Conservation (phyloP, 2,329 filamentous ascomycete species). For the Diaporthe aspalathi region DNA sequence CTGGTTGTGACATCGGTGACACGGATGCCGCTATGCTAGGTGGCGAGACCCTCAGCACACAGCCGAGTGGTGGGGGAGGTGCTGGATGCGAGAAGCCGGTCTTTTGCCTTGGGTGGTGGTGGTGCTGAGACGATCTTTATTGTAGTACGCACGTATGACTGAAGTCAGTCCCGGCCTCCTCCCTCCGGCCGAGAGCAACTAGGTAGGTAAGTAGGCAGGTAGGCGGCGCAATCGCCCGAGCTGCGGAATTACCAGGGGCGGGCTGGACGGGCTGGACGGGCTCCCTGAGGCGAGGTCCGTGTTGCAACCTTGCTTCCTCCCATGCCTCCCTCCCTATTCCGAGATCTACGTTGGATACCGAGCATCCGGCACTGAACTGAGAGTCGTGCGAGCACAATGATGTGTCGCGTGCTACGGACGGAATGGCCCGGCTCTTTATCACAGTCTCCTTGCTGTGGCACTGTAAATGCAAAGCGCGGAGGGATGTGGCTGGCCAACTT, state of each 20-base stretch:
- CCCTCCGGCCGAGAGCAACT: neutral
- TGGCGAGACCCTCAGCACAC: neutral
- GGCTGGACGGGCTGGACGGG: neutral
- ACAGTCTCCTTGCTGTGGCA: neutral
- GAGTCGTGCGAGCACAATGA: conserved; percentile 15
- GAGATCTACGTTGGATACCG: conserved; percentile 10
- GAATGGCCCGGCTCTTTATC: neutral
- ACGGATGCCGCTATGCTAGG: conserved; percentile 1
- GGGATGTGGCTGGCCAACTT: neutral
- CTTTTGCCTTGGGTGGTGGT: neutral
- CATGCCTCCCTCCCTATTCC: neutral
- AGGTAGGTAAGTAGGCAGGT: neutral
- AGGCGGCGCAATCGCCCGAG: conserved; percentile 16
- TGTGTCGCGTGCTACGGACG: conserved; percentile 21
- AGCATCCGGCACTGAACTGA: conserved; percentile 23
- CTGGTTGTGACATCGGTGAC: neutral
- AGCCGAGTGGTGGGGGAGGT: conserved; percentile 2
- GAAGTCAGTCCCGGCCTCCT: too few species aligned
- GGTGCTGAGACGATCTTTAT: neutral
- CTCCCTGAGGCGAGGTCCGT: neutral
- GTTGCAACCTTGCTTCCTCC: neutral
- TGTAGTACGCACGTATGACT: conserved; percentile 1
- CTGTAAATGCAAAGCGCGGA: neutral
- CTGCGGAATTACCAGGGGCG: conserved; percentile 15
- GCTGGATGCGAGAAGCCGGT: conserved; percentile 4